Evolutionary conservation across 2,329 filamentous ascomycete species (phyloP), one percentile per base, ranked within the genome.

Genomic region (Diplodia seriata): DNA sequence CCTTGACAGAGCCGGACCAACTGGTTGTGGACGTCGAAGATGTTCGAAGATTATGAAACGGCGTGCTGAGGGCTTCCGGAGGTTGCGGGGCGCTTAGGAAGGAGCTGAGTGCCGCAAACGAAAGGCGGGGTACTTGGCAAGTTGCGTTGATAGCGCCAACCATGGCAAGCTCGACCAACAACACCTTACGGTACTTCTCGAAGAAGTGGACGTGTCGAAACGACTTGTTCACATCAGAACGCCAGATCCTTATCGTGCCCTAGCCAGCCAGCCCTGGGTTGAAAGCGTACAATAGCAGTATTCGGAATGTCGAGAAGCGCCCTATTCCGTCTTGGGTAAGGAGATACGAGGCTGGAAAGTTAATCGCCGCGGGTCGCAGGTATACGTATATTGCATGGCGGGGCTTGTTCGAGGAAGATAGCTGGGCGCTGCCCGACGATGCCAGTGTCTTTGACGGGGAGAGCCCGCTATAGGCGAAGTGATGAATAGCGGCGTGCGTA

Each of bases 331-430:
- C 20, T 20, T 50, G 5, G 59, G 59, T 20, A 49, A 63, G 59
- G 47, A 49, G 31, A 51, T 51, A 49, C 59, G 47, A 63, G 47
- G 57, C 47, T 38, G 47, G 59, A 63, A 31, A 63, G 59, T 63
- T 51, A 63, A 63, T 63, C 57, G 57, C 43, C 31, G 43, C 36
- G 59, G 57, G 43, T 33, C 36, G 31, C 54, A 18, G 23, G 26
- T 11, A 8, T 18, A 18, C 14, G 18, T 31, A 20, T 7, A 20
- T 7, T n/a, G 57, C 47, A 43, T 50, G 47, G 47, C 47, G 59
- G 50, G 47, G 31, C 26, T n/a, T 47, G 43, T 12, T 38, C 56
- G 40, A 61, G 40, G 31, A 40, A 63, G 59, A n/a, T n/a, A 14
- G 12, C 14, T 11, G 26, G 29, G 47, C 29, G 6, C n/a, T 26